These are phyloP conservation scores for Geosmithia morbida DNA, from an alignment of 2,329 filamentous ascomycete genomes.

Conservation along the genomic window DNA sequence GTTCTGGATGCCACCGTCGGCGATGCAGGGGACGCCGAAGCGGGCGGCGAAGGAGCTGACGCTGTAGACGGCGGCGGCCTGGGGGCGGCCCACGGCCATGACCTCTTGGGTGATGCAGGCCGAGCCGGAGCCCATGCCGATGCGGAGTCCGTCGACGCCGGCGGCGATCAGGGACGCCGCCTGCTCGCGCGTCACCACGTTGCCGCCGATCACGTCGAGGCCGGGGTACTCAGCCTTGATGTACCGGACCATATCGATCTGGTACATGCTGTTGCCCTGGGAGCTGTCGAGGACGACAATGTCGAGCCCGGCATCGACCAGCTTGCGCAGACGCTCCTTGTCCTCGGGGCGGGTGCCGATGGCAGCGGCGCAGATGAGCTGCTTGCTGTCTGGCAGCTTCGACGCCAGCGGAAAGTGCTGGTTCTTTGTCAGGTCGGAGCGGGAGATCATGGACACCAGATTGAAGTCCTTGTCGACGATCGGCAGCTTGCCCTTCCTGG, in stretches of 20 bases:
- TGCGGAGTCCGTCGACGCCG: conserved; percentile 89
- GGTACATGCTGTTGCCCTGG: conserved; percentile 97
- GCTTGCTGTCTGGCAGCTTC: conserved; percentile 93
- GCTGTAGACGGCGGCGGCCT: conserved; percentile 83
- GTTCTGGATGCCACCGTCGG: conserved; percentile 95
- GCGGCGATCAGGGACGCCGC: conserved; percentile 84
- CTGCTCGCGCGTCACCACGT: conserved; percentile 96
- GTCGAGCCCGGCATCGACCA: conserved; percentile 90
- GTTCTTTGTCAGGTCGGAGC: conserved; percentile 98
- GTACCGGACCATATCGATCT: conserved; percentile 97
- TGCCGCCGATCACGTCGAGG: conserved; percentile 93
- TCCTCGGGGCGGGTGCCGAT: conserved; percentile 93
- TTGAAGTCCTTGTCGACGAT: conserved; percentile 77
- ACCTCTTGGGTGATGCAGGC: conserved; percentile 99
- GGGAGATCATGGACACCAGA: conserved; percentile 80
- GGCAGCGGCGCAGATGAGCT: conserved; percentile 87
- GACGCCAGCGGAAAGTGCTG: conserved; percentile 92
- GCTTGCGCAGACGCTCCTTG: conserved; percentile 69
- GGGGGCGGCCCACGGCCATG: conserved; percentile 95
- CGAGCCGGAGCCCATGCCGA: conserved; percentile 96
- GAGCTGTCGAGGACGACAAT: conserved; percentile 92
- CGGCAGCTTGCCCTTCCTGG: conserved; percentile 96
- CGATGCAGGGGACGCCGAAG: conserved; percentile 96
- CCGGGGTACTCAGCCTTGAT: conserved; percentile 75
- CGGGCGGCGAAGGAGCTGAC: conserved; percentile 79